These are phyloP conservation scores for Fraxinus angustifolia DNA, from an alignment of 305 asterid genomes.

Conservation along the genomic window DNA sequence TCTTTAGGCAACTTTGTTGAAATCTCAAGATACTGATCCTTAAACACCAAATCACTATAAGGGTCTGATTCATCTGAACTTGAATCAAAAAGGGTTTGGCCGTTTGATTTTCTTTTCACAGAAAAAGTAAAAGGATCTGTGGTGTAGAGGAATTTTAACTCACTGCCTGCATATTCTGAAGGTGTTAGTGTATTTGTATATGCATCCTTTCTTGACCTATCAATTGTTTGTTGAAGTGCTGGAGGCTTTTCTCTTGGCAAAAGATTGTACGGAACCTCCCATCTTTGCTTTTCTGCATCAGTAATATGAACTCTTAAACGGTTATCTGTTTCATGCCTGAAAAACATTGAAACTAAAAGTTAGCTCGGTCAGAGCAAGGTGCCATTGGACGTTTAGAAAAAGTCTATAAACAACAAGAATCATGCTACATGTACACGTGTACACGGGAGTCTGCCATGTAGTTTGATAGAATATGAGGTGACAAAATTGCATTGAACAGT, in stretches of 20 bases:
- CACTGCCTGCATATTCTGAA: slow-evolving; percentile 46
- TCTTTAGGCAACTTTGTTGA: slow-evolving; percentile 72
- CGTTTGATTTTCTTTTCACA: slow-evolving; percentile 70
- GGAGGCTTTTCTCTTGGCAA: slow-evolving; percentile 69
- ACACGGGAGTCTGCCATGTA: neutral
- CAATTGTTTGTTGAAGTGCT: slow-evolving; percentile 32
- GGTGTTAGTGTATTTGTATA: slow-evolving; percentile 3
- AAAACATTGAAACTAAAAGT: neutral
- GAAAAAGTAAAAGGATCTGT: slow-evolving; percentile 71
- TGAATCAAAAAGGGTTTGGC: slow-evolving; percentile 68
- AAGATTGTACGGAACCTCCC: slow-evolving; percentile 93
- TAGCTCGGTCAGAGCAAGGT: neutral
- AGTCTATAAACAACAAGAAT: neutral
- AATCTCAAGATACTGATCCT: slow-evolving; percentile 86
- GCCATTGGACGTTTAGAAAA: neutral
- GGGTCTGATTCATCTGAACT: slow-evolving; percentile 50
- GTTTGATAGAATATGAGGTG: neutral
- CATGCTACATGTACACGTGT: neutral
- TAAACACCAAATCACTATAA: slow-evolving; percentile 55
- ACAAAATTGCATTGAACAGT: no score
- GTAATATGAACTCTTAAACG: slow-evolving; percentile 84
- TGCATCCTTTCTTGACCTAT: slow-evolving; percentile 27
- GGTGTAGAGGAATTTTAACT: slow-evolving; percentile 57
- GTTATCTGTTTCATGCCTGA: slow-evolving; percentile 77
- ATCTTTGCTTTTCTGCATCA: slow-evolving; percentile 75